Conservation (phyloP, 305 asterid genomes). For the Nicotiana rustica region DNA sequence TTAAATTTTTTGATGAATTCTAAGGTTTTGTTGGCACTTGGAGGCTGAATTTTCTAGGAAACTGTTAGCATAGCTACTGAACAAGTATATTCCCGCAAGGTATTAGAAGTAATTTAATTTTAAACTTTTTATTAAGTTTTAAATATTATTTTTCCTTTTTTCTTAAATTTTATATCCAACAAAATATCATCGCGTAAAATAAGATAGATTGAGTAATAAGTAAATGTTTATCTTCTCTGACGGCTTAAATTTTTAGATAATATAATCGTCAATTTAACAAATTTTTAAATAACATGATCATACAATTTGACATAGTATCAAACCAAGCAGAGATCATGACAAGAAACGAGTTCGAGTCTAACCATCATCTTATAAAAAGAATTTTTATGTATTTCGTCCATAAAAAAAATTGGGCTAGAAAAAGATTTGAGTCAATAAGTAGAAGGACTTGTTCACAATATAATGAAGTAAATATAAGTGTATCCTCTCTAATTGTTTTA, state of each 20-base stretch:
- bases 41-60: neutral
- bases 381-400: neutral
- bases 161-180: no score
- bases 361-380: neutral
- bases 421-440: neutral
- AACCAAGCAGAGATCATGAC: neutral
- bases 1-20: no score
- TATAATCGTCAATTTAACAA: neutral
- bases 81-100: no score
- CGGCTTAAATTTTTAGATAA: neutral
- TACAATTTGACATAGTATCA: neutral
- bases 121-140: no score
- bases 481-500: neutral
- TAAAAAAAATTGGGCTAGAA: no score
- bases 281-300: no score
- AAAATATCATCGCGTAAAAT: no score
- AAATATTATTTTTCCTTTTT: no score
- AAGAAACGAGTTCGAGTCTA: neutral
- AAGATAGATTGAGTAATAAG: no score
- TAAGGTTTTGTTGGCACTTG: neutral
- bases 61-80: neutral
- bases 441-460: neutral
- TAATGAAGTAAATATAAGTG: neutral
- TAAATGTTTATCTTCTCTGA: neutral
- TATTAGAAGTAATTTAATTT: no score